phyloP scores from a whole-genome alignment of 176 grass and related monocot species.

The Cenchrus fungigraminus region DNA sequence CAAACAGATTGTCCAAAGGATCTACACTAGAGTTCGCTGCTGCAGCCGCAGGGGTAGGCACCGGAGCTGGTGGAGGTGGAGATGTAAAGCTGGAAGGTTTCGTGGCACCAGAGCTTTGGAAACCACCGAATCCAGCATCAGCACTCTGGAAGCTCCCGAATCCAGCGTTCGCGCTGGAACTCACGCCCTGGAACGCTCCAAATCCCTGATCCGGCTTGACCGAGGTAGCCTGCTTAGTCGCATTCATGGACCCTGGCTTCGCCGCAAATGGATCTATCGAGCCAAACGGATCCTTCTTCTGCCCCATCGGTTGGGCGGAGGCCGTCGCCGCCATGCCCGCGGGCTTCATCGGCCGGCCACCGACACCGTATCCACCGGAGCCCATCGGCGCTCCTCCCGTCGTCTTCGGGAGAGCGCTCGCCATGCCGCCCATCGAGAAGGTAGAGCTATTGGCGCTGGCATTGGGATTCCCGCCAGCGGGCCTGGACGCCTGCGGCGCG shows the following conservation, averaged over 20 bases:
- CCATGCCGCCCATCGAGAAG: slow-evolving; percentile 84
- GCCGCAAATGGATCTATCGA: slow-evolving; percentile 75
- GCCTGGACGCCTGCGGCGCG: slow-evolving; percentile 44
- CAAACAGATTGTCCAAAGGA: slow-evolving; percentile 78
- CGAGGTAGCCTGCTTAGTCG: slow-evolving; percentile 37
- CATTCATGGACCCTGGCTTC: slow-evolving; percentile 52
- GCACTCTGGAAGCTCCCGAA: slow-evolving; percentile 59
- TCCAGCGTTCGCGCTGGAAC: slow-evolving; percentile 32
- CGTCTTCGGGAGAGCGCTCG: slow-evolving; percentile 71
- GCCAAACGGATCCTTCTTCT: slow-evolving; percentile 84
- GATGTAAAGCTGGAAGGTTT: slow-evolving; percentile 57
- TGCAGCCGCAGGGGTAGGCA: slow-evolving; percentile 39
- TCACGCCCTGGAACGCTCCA: slow-evolving; percentile 54
- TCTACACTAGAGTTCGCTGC: slow-evolving; percentile 42
- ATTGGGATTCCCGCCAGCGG: slow-evolving; percentile 35
- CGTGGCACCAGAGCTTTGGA: slow-evolving; percentile 45
- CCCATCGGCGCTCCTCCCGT: slow-evolving; percentile 44
- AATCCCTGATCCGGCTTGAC: slow-evolving; percentile 58
- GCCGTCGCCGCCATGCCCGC: slow-evolving; percentile 45
- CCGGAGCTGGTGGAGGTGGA: slow-evolving; percentile 42
- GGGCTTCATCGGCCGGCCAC: slow-evolving; percentile 68
- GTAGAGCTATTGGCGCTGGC: slow-evolving; percentile 27
- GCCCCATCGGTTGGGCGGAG: slow-evolving; percentile 45
- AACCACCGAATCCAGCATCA: slow-evolving; percentile 46
- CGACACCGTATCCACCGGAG: slow-evolving; percentile 43